Evolutionary conservation across 2,329 filamentous ascomycete genomes (phyloP).

Genomic region (Phialocephala sp.): DNA sequence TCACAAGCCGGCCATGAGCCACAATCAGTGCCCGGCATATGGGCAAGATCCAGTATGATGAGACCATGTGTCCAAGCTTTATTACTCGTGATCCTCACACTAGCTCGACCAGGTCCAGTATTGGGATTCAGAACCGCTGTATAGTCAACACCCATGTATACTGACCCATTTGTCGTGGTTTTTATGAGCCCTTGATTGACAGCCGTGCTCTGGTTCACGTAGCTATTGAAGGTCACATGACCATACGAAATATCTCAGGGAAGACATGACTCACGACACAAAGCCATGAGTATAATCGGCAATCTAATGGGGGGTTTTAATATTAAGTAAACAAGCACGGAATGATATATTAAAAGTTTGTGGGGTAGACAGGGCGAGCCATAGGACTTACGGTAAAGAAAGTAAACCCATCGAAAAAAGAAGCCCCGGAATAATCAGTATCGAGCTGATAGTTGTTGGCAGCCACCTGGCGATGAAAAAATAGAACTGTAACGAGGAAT

Average conservation of each 20-base stretch:
- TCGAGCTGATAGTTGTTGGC: slow-evolving; percentile 27
- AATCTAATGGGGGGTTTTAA: neutral
- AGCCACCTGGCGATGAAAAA: neutral
- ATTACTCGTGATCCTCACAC: slow-evolving; percentile 71
- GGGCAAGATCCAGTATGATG: slow-evolving; percentile 71
- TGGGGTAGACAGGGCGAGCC: neutral
- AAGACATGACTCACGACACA: slow-evolving; percentile 65
- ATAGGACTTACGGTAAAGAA: slow-evolving; percentile 48
- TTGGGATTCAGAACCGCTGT: slow-evolving; percentile 47
- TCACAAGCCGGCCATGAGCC: slow-evolving; percentile 75
- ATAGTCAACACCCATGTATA: slow-evolving; percentile 73
- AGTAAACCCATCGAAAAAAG: slow-evolving; percentile 54
- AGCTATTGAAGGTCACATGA: slow-evolving; percentile 54
- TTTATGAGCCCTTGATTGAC: slow-evolving; percentile 49
- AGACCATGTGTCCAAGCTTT: slow-evolving; percentile 68
- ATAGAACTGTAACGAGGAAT: neutral
- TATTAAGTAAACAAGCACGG: neutral
- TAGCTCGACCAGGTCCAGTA: slow-evolving; percentile 58
- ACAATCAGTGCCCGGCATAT: slow-evolving; percentile 73
- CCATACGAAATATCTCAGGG: slow-evolving; percentile 51
- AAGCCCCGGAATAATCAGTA: slow-evolving; percentile 25
- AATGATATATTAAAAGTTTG: neutral
- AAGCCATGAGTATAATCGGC: slow-evolving; percentile 34
- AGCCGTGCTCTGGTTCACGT: slow-evolving; percentile 46
- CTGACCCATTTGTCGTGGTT: slow-evolving; percentile 47